phyloP scores from a whole-genome alignment of 2,329 filamentous ascomycete genomes.

The Fusarium nelsonii region DNA sequence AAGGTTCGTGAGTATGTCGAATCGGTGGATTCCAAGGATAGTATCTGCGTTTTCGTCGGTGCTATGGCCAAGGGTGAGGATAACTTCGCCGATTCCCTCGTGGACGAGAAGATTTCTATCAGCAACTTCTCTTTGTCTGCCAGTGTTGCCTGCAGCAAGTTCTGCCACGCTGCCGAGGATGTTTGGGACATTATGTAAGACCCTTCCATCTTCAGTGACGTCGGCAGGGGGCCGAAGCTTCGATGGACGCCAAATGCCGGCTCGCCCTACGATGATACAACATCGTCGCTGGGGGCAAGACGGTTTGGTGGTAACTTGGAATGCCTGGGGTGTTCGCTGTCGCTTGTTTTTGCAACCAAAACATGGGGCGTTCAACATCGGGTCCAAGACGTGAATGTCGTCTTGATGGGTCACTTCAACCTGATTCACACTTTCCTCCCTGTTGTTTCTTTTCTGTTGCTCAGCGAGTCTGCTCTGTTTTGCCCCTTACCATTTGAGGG shows the following conservation, averaged over 20 bases:
- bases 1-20: slow-evolving; percentile 91
- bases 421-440: slow-evolving; percentile 58
- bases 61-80: slow-evolving; percentile 98
- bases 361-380: slow-evolving; percentile 82
- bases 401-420: slow-evolving; percentile 75
- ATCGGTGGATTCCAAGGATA: slow-evolving; percentile 82
- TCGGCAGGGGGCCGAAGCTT: slow-evolving; percentile 33
- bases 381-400: slow-evolving; percentile 73
- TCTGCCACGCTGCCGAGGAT: slow-evolving; percentile 98
- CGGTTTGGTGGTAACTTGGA: slow-evolving; percentile 66
- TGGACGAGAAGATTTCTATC: slow-evolving; percentile 97
- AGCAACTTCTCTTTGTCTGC: slow-evolving; percentile 98
- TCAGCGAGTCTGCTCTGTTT: slow-evolving; percentile 31
- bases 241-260: slow-evolving; percentile 46
- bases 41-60: slow-evolving; percentile 96
- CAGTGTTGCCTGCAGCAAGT: slow-evolving; percentile 99
- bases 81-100: slow-evolving; percentile 92
- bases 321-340: slow-evolving; percentile 77
- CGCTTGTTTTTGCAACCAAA: slow-evolving; percentile 90
- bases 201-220: slow-evolving; percentile 7
- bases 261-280: slow-evolving; percentile 74
- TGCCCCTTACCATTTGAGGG: slow-evolving; percentile 14
- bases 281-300: slow-evolving; percentile 68
- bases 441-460: slow-evolving; percentile 32
- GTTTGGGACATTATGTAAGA: slow-evolving; percentile 90